These are phyloP conservation scores for Metschnikowia lachancei DNA, from an alignment of 805 yeast species.

Conservation along the genomic window DNA sequence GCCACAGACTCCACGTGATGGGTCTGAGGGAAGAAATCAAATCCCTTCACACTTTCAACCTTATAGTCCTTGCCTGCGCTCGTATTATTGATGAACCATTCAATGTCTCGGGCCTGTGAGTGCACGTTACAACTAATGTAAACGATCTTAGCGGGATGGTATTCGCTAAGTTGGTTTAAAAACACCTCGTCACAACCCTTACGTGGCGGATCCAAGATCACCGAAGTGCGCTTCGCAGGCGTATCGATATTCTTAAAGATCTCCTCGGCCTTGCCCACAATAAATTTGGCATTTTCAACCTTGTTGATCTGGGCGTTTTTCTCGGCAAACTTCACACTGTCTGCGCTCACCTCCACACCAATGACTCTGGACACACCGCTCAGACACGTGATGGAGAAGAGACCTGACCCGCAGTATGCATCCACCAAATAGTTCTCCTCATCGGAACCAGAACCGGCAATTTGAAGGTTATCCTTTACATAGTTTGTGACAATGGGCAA, in stretches of 20 bases:
- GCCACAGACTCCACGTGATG: constrained; percentile 90
- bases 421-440: constrained; percentile 70
- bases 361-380: constrained; percentile 76
- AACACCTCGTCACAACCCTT: constrained; percentile 93
- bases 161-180: constrained; percentile 78
- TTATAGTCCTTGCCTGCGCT: constrained; percentile 59
- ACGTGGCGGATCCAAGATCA: constrained; percentile 94
- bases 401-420: constrained; percentile 95
- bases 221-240: constrained; percentile 75
- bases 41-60: constrained; percentile 84
- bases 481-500: constrained; percentile 78
- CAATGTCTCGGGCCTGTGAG: constrained; percentile 93
- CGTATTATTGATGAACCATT: constrained; percentile 71
- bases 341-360: constrained; percentile 93
- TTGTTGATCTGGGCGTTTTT: constrained; percentile 75
- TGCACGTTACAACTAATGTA: constrained; percentile 97
- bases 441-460: constrained; percentile 31
- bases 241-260: constrained; percentile 77
- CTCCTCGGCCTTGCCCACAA: constrained; percentile 89
- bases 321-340: constrained; percentile 84
- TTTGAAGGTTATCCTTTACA: constrained; percentile 66
- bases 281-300: constrained; percentile 74
- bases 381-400: constrained; percentile 85
- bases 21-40: constrained; percentile 95
- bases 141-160: constrained; percentile 82